Conservation (phyloP, 2,329 filamentous ascomycete genomes). For the Aspergillus felis region DNA sequence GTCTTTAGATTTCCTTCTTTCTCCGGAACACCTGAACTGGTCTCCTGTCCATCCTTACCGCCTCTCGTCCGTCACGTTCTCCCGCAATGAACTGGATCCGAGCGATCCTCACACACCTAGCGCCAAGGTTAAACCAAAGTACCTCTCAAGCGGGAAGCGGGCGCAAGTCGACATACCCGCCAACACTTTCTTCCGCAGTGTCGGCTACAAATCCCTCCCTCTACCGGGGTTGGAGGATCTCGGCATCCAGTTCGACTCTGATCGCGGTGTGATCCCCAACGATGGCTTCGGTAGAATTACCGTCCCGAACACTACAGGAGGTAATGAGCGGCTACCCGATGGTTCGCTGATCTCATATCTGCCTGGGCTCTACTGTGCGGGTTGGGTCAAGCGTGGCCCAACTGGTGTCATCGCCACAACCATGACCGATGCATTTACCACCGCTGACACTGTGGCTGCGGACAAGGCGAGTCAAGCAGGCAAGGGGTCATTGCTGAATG, state of each 20-base stretch:
- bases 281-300: conserved; percentile 73
- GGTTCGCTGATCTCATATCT: conserved; percentile 48
- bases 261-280: conserved; percentile 73
- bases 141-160: conserved; percentile 48
- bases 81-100: conserved; percentile 46
- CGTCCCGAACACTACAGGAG: conserved; percentile 25
- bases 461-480: conserved; percentile 59
- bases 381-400: conserved; percentile 93
- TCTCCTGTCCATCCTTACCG: conserved; percentile 42
- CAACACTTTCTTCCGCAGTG: conserved; percentile 80
- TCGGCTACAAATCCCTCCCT: conserved; percentile 83
- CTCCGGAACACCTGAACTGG: conserved; percentile 65
- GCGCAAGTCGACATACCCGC: conserved; percentile 55
- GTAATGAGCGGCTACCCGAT: conserved; percentile 24
- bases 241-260: conserved; percentile 72
- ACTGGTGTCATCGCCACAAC: conserved; percentile 95
- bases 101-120: conserved; percentile 51
- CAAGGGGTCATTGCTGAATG: conserved; percentile 45
- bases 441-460: conserved; percentile 74
- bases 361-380: conserved; percentile 82
- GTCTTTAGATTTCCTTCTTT: conserved; percentile 82
- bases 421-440: conserved; percentile 90
- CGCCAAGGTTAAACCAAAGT: conserved; percentile 44
- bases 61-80: conserved; percentile 66
- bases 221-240: conserved; percentile 70